Base-by-base conservation (phyloP, 83 land plant genomes). In the Larix sibirica region DNA sequence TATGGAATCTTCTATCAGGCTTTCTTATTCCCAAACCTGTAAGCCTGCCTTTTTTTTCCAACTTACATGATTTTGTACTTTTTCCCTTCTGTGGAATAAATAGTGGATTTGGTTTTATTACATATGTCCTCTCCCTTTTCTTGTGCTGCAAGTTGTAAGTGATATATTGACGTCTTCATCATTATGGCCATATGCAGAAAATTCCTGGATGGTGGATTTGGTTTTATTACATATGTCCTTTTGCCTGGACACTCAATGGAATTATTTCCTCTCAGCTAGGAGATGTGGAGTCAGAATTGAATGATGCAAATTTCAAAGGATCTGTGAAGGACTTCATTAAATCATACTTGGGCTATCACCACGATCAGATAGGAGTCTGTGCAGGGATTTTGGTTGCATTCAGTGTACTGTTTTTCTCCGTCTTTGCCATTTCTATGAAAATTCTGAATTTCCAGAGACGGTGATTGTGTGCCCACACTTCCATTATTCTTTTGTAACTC, bases 171-270 rank as follows among this genome's bases (percentile, higher is more conserved):
- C 17, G 18, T 64, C 23, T 21, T 23, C 66, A 17, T 10, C 33
- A 62, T 24, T 33, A 9, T 6, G 31, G 31, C 65, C 31, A 13
- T 31, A 47, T 79, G 24, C 88, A 91, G 93, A 76, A 36, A 9
- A 91, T 91, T 21, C 91, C 93, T 14, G 82, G 66, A 82, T 91
- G 93, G 93, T 89, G 93, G 93, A 77, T 83, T 5, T 91, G 91
- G 93, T 91, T 83, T 75, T 85, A 89, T 74, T 91, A 84, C 38
- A 83, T 87, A 12, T 70, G 86, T 76, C 93, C 93, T 21, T 54
- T 89, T 17, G 84, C 86, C 16, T 91, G 91, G 91, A 91, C 91
- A 0, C 40, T 91, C 16, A 20, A 77, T 14, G 93, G 93, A 3
- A 70, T 89, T 24, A 82, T 91, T 14, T 80, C 85, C 16, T 91